phyloP scores from a whole-genome alignment of 805 yeast species.

The Candida easanensis region DNA sequence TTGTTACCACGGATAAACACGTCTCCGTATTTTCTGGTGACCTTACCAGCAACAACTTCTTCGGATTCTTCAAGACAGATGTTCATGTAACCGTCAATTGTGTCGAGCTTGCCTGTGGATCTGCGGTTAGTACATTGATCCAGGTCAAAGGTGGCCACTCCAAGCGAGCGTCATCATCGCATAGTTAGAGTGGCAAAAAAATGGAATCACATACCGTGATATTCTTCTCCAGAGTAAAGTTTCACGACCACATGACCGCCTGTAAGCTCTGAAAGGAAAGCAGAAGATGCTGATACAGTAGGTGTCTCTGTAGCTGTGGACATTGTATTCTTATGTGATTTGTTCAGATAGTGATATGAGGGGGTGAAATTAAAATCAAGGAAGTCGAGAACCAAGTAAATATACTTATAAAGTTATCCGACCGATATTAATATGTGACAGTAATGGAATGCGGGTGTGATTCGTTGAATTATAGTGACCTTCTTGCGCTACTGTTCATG shows the following conservation, averaged over 20 bases:
- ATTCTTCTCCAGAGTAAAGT: constrained; percentile 83
- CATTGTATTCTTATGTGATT: constrained; percentile 4
- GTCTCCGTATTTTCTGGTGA: constrained; percentile 61
- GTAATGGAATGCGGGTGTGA: too few relatives aligned
- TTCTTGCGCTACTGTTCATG: too few relatives aligned
- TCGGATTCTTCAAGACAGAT: constrained; percentile 77
- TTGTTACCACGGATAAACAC: constrained; percentile 86
- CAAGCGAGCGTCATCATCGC: too few relatives aligned
- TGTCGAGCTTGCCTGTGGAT: constrained; percentile 56
- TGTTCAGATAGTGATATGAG: background rate
- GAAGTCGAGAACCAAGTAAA: too few relatives aligned
- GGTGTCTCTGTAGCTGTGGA: constrained; percentile 12
- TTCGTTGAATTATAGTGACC: too few relatives aligned
- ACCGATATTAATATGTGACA: too few relatives aligned
- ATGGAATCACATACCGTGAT: constrained; percentile 46
- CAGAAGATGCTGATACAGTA: constrained; percentile 55
- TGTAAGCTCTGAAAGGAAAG: constrained; percentile 73
- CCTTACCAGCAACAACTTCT: constrained; percentile 54
- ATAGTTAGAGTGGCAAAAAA: too few relatives aligned
- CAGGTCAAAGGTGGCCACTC: background rate
- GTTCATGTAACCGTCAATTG: constrained; percentile 97
- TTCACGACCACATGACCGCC: constrained; percentile 82
- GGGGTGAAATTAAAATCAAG: background rate
- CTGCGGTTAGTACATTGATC: background rate
- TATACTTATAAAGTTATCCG: too few relatives aligned